Evolutionary conservation across 108 stramenopile genomes (phyloP).

Genomic region (Thalassiosira profunda): DNA sequence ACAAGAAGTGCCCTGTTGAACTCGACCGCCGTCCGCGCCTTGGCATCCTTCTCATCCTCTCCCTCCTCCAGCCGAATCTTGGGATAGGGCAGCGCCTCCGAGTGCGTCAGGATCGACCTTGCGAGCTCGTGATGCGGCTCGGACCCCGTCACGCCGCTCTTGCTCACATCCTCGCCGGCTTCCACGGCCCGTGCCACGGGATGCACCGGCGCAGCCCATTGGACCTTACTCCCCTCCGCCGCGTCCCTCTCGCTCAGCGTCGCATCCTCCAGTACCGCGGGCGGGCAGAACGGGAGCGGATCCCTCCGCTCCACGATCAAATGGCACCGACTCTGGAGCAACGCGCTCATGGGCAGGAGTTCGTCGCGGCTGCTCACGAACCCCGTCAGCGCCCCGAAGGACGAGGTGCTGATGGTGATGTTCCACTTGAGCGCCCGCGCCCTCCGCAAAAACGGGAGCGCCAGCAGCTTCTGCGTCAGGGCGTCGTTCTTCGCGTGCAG

Average conservation of each 20-base stretch:
- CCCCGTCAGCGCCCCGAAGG: conserved; percentile 63
- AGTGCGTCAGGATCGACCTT: conserved; percentile 34
- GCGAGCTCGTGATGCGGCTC: conserved; percentile 21
- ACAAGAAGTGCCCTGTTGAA: conserved; percentile 86
- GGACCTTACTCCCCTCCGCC: conserved; percentile 18
- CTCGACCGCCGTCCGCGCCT: conserved; percentile 53
- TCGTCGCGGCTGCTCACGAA: conserved; percentile 58
- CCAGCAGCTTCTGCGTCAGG: conserved; percentile 58
- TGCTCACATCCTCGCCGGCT: conserved; percentile 44
- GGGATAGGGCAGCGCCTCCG: conserved; percentile 74
- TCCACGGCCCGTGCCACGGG: conserved; percentile 37
- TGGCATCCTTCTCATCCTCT: conserved; percentile 50
- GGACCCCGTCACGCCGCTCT: conserved; percentile 17
- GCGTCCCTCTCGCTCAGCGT: not conserved
- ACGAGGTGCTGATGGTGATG: conserved; percentile 65
- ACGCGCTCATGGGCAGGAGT: conserved; percentile 75
- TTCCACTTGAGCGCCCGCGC: conserved; percentile 90
- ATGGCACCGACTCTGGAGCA: conserved; percentile 87
- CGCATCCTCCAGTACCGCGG: conserved; percentile 75
- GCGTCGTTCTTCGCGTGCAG: conserved; percentile 42
- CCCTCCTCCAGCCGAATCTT: conserved; percentile 69
- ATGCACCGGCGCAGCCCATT: conserved; percentile 84
- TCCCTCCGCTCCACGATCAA: conserved; percentile 85
- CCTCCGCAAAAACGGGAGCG: conserved; percentile 78
- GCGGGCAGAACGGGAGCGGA: conserved; percentile 80